Conservation (phyloP, 495 filamentous ascomycete genomes). For the Lophiotrema nucula region DNA sequence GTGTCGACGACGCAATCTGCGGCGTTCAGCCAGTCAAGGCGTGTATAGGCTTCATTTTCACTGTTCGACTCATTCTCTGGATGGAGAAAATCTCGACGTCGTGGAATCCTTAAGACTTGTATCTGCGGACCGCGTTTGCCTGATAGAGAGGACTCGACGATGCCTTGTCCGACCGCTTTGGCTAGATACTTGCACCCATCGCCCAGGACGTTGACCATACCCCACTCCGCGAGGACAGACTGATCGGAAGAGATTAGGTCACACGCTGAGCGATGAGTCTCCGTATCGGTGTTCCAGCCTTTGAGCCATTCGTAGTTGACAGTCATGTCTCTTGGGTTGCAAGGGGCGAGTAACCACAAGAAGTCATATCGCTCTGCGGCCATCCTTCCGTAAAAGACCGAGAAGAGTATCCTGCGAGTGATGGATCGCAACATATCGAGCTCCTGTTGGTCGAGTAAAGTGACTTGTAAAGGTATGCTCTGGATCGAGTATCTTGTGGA, state of each 20-base stretch:
- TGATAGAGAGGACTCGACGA: background rate
- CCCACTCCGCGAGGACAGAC: constrained; percentile 4
- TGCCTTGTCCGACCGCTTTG: background rate
- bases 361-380: constrained; percentile 36
- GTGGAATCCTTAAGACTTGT: constrained; percentile 46
- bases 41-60: constrained; percentile 33
- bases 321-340: background rate
- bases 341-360: constrained; percentile 38
- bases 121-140: constrained; percentile 14
- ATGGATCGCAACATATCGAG: constrained; percentile 15
- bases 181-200: constrained; percentile 11
- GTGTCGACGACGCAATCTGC: constrained; percentile 50
- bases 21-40: constrained; percentile 27
- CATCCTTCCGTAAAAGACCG: constrained; percentile 40
- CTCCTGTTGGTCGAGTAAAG: constrained; percentile 3
- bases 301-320: background rate
- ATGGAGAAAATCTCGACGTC: constrained; percentile 62
- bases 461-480: background rate
- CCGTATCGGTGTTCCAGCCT: background rate
- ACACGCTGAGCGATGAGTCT: background rate
- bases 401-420: constrained; percentile 40
- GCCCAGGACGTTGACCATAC: constrained; percentile 4
- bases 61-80: constrained; percentile 24
- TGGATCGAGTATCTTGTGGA: constrained; percentile 26
- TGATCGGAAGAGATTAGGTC: constrained; percentile 3